These are phyloP conservation scores for Trichoderma atroviride DNA, from an alignment of 2,329 filamentous ascomycete species.

Conservation along the genomic window DNA sequence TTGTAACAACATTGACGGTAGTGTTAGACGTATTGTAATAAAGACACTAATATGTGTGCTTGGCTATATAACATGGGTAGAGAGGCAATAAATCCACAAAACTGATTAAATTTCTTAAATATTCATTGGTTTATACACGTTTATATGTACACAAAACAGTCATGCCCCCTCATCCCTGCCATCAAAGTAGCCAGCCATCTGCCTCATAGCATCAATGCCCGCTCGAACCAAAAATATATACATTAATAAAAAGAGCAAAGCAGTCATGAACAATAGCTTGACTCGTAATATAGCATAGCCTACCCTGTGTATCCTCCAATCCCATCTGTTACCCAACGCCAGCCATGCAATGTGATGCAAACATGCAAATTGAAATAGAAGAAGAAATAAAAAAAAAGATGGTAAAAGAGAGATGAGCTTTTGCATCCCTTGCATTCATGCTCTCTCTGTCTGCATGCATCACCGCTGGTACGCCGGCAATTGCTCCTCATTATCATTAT, in stretches of 20 bases:
- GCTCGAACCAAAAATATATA: background rate
- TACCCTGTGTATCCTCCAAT: background rate
- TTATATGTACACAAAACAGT: background rate
- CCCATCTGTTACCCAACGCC: constrained; percentile 22
- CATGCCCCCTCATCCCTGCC: background rate
- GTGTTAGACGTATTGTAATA: background rate
- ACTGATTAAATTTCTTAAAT: background rate
- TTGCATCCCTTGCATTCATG: background rate
- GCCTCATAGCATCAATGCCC: background rate
- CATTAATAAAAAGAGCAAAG: background rate
- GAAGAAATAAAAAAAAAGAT: background rate
- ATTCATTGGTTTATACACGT: background rate
- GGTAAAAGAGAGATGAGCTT: background rate
- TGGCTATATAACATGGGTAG: background rate
- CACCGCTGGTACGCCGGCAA: constrained; percentile 46
- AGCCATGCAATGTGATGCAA: constrained; percentile 7
- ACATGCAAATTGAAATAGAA: background rate
- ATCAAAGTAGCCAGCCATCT: background rate
- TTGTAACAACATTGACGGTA: background rate
- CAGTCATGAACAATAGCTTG: background rate
- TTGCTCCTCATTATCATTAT: constrained; percentile 38
- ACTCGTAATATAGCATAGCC: constrained; percentile 1
- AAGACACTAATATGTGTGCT: background rate
- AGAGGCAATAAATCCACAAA: background rate
- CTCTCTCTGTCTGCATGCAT: constrained; percentile 22